These are phyloP conservation scores for Aureobasidium sp. DNA, from an alignment of 2,329 filamentous ascomycete species.

Conservation along the genomic window DNA sequence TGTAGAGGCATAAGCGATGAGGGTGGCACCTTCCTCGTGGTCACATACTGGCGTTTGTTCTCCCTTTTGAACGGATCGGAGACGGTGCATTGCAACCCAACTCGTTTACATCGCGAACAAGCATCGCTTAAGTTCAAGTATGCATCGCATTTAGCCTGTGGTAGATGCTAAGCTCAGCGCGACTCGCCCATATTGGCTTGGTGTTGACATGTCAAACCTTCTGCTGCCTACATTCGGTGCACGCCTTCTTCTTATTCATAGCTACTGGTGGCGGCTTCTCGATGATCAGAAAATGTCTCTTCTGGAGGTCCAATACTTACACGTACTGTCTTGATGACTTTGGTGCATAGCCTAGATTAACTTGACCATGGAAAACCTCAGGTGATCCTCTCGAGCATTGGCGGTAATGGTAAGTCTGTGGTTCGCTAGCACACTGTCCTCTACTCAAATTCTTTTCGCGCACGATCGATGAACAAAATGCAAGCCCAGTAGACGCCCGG, in stretches of 20 bases:
- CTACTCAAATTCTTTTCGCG: background rate
- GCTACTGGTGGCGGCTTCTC: background rate
- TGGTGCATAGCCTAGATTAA: background rate
- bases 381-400: background rate
- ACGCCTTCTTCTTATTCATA: conserved; percentile 4
- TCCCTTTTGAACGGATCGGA: background rate
- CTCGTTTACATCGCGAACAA: background rate
- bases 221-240: conserved; percentile 7
- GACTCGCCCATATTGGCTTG: background rate
- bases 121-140: background rate
- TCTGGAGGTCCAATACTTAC: no score
- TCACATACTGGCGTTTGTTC: conserved; percentile 6
- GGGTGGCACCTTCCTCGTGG: background rate
- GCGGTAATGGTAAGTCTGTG: background rate
- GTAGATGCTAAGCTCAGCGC: background rate
- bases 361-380: background rate
- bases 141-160: conserved; percentile 8
- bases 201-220: background rate
- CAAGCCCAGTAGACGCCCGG: background rate
- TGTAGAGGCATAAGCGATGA: background rate
- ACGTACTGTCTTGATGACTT: background rate
- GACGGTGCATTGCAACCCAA: background rate
- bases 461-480: background rate
- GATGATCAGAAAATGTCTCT: background rate
- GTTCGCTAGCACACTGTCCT: background rate